phyloP scores from a whole-genome alignment of 352 stramenopile genomes.

The Globisporangium alternatum region DNA sequence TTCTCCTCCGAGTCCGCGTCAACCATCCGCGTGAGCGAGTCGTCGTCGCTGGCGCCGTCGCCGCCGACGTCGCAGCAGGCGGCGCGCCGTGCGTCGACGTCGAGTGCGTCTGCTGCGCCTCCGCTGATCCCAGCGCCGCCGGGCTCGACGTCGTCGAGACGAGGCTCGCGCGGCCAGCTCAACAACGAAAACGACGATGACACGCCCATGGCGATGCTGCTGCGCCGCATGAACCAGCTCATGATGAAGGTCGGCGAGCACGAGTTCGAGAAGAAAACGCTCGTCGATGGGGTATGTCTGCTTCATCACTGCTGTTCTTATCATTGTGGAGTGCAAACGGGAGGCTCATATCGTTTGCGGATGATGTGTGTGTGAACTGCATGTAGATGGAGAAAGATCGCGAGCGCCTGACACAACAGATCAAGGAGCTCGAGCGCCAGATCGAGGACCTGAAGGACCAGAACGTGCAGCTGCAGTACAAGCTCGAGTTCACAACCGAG shows the following conservation, averaged over 20 bases:
- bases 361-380: neutral
- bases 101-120: neutral
- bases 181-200: constrained; percentile 20
- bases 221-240: constrained; percentile 77
- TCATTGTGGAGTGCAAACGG: neutral
- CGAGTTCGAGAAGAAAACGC: constrained; percentile 86
- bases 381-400: constrained; percentile 78
- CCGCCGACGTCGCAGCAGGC: constrained; percentile 13
- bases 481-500: constrained; percentile 78
- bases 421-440: constrained; percentile 45
- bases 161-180: constrained; percentile 7
- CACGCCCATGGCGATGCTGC: constrained; percentile 67
- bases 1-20: constrained; percentile 17
- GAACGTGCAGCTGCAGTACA: constrained; percentile 84
- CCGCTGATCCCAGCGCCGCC: constrained; percentile 3
- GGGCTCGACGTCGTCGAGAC: constrained; percentile 12
- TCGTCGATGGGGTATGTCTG: constrained; percentile 54
- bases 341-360: neutral
- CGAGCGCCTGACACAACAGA: constrained; percentile 37
- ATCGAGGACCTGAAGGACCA: constrained; percentile 75
- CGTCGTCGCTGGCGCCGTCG: constrained; percentile 13
- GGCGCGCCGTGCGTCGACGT: neutral
- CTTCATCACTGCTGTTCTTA: neutral
- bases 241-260: constrained; percentile 84
- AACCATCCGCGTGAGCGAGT: constrained; percentile 13